phyloP scores from a whole-genome alignment of 805 yeast genomes.

The Candida silvicultrix region DNA sequence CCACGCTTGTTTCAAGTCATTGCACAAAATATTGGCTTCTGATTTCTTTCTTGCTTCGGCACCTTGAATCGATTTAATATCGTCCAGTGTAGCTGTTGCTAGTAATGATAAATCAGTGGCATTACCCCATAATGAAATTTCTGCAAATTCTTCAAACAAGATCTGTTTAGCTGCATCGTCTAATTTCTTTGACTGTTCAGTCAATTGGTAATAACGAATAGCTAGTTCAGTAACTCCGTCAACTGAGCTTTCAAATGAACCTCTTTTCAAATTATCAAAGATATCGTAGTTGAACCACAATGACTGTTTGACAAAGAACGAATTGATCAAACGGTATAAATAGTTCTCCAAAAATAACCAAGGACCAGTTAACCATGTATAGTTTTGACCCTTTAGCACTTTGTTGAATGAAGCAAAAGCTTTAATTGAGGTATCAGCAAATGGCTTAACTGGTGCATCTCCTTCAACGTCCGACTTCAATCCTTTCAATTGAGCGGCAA shows the following conservation, averaged over 20 bases:
- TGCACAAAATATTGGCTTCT: slow-evolving; percentile 69
- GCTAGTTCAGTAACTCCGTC: slow-evolving; percentile 81
- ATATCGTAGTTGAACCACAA: slow-evolving; percentile 57
- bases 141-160: slow-evolving; percentile 76
- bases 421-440: slow-evolving; percentile 35
- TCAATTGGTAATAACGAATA: slow-evolving; percentile 44
- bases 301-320: slow-evolving; percentile 31
- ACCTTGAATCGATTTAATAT: slow-evolving; percentile 87
- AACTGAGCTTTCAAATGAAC: slow-evolving; percentile 68
- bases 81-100: slow-evolving; percentile 85
- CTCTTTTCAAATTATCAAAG: slow-evolving; percentile 62
- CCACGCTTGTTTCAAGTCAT: slow-evolving; percentile 75
- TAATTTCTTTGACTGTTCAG: slow-evolving; percentile 21
- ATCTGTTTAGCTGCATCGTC: slow-evolving; percentile 41
- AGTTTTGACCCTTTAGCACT: slow-evolving; percentile 27
- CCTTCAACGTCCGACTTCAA: slow-evolving; percentile 38
- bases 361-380: slow-evolving; percentile 79
- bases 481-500: slow-evolving; percentile 33
- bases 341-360: slow-evolving; percentile 90
- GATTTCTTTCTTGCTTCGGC: slow-evolving; percentile 78
- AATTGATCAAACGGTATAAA: slow-evolving; percentile 62
- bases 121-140: slow-evolving; percentile 95
- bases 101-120: slow-evolving; percentile 91
- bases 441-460: slow-evolving; percentile 36
- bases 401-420: slow-evolving; percentile 57